Base-by-base conservation (phyloP, 495 filamentous ascomycete genomes). In the Neurospora sp. region DNA sequence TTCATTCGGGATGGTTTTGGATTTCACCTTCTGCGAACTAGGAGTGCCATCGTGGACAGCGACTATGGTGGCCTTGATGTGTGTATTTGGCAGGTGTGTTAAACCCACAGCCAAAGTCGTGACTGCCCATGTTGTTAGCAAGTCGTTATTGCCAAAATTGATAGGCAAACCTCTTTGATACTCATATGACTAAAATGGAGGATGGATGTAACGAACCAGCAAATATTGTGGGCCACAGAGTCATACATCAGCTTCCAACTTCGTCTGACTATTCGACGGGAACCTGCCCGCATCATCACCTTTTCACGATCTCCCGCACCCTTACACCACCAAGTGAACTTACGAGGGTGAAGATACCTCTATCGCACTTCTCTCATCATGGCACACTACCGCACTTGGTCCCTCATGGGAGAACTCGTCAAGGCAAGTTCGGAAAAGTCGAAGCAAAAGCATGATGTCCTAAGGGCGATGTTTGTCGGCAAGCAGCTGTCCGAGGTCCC, bases 401-500 rank as follows among this genome's bases (percentile, higher is more conserved):
- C 35, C 0, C 35, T 40, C 40, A 40, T 12, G 40, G 40, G 1
- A 59, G 20, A 59, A 27, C 10, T n/a, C 20, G 0, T 59, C 12
- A 59, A 35, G 27, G 53, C 35, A 65, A 3, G 22, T 4, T 35
- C 35, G 35, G 35, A 4, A 35, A 31, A 61, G 53, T 16, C 35
- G 53, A 61, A 35, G 53, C 14, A 31, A 18, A 65, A 65, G 31
- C 53, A 87, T 85, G 70, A 83, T 85, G 40, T 74, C 37, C 81
- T 88, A 44, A 76, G 74, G 72, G 77, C 81, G 65, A 72, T 75
- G 48, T 94, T 88, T 79, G 83, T 93, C 59, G 91, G 91, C 70
- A 89, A 89, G 75, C 83, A 83, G 8, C 81, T 96, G 20, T 74
- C 79, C 44, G 83, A 90, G 40, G 84, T 94, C 5, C 85, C 87